Conservation (phyloP, 106 monocot species). For the Dendrobium catenatum region DNA sequence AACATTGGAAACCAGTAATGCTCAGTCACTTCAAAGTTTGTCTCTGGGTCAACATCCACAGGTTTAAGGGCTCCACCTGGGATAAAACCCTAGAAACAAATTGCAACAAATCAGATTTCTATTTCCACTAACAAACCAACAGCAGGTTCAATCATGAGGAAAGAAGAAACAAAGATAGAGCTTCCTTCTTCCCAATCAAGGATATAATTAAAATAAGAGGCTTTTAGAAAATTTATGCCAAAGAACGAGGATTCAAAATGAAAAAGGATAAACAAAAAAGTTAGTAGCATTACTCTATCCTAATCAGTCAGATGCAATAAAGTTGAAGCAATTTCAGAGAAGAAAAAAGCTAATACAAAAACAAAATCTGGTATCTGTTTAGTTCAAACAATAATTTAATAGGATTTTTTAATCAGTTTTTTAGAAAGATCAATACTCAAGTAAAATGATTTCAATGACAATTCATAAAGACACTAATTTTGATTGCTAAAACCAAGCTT, state of each 20-base stretch:
- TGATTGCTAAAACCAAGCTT: background rate
- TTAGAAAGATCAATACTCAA: background rate
- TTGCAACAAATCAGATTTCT: background rate
- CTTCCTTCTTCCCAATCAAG: background rate
- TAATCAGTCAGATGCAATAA: background rate
- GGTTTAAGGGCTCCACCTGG: conserved; percentile 89
- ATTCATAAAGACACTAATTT: background rate
- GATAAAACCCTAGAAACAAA: conserved; percentile 62
- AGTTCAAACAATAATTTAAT: background rate
- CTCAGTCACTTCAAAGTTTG: conserved; percentile 74
- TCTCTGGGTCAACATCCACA: conserved; percentile 43
- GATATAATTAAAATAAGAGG: background rate
- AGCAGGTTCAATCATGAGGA: background rate
- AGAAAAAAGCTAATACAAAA: background rate
- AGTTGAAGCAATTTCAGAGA: background rate
- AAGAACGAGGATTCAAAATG: background rate
- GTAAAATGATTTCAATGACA: background rate
- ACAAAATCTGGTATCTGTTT: background rate
- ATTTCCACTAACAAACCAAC: background rate
- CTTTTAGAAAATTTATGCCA: background rate
- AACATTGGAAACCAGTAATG: conserved; percentile 99
- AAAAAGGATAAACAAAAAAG: background rate
- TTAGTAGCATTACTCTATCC: background rate
- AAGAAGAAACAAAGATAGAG: conserved; percentile 1
- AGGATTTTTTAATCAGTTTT: background rate